These are phyloP conservation scores for Halenospora varia DNA, from an alignment of 495 filamentous ascomycete genomes.

Conservation along the genomic window DNA sequence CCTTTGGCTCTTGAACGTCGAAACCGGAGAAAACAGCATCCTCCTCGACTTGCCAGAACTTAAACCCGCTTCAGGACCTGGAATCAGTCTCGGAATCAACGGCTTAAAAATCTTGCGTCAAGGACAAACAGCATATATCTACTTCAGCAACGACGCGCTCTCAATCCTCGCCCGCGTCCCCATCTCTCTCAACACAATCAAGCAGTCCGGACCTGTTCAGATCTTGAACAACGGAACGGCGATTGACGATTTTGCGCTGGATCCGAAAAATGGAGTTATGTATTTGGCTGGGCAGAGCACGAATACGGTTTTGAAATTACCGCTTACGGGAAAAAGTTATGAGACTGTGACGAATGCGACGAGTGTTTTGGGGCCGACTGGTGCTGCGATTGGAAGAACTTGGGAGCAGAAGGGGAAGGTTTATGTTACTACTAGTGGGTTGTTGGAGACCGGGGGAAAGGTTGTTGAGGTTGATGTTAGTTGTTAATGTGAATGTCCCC, in stretches of 20 bases:
- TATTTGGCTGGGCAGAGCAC: slow-evolving; percentile 7
- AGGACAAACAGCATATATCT: not conserved
- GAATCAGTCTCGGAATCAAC: slow-evolving; percentile 29
- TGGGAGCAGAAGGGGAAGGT: not conserved
- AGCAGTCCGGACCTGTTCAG: slow-evolving; percentile 1
- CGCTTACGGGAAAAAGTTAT: slow-evolving; percentile 21
- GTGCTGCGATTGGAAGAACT: slow-evolving; percentile 7
- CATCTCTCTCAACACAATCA: not conserved
- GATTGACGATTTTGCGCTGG: slow-evolving; percentile 28
- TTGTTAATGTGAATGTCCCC: no score
- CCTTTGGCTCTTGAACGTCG: slow-evolving; percentile 30
- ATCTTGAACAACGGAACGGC: slow-evolving; percentile 11
- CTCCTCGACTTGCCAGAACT: slow-evolving; percentile 22
- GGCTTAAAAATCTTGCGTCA: slow-evolving; percentile 15
- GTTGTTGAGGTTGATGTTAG: slow-evolving; percentile 14
- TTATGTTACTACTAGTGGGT: slow-evolving; percentile 13
- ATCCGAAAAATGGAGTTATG: slow-evolving; percentile 20
- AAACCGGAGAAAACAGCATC: slow-evolving; percentile 21
- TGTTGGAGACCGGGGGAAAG: slow-evolving; percentile 15
- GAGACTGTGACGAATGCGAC: slow-evolving; percentile 19
- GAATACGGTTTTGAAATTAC: slow-evolving; percentile 18
- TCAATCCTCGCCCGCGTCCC: slow-evolving; percentile 3
- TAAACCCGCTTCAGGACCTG: not conserved
- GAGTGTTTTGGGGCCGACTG: slow-evolving; percentile 12
- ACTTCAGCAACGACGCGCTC: slow-evolving; percentile 1